Conservation (phyloP, 2,329 filamentous ascomycete species). For the Trichophyton mentagrophytes region DNA sequence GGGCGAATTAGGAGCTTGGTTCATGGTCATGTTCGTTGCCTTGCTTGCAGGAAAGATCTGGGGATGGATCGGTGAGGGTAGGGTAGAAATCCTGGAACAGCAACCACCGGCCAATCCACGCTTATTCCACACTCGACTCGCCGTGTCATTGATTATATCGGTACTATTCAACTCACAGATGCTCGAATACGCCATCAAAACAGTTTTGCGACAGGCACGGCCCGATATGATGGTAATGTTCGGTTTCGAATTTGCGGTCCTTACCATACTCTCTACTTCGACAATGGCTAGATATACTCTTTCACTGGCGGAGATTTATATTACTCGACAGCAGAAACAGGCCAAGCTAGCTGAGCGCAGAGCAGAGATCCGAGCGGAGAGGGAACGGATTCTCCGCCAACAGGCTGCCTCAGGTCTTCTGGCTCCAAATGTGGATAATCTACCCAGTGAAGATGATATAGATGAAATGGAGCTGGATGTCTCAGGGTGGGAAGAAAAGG, state of each 20-base stretch:
- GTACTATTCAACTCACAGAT: conserved; percentile 68
- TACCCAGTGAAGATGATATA: conserved; percentile 59
- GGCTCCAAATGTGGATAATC: conserved; percentile 25
- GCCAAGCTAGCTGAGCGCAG: conserved; percentile 56
- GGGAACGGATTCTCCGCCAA: conserved; percentile 35
- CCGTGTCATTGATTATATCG: conserved; percentile 64
- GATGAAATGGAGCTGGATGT: conserved; percentile 93
- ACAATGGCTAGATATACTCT: conserved; percentile 68
- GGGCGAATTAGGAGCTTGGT: conserved; percentile 87
- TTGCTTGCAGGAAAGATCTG: conserved; percentile 91
- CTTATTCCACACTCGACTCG: conserved; percentile 74
- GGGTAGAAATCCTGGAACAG: conserved; percentile 89
- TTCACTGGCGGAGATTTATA: conserved; percentile 61
- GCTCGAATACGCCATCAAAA: conserved; percentile 66
- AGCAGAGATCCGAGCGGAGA: conserved; percentile 48
- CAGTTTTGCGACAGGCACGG: conserved; percentile 74
- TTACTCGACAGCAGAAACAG: conserved; percentile 61
- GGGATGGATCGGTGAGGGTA: conserved; percentile 94
- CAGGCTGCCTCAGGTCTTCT: conserved; percentile 26
- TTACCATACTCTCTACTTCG: conserved; percentile 66
- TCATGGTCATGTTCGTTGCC: conserved; percentile 89
- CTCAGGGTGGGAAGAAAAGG: conserved; percentile 91
- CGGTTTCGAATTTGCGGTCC: conserved; percentile 87
- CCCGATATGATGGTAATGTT: conserved; percentile 99
- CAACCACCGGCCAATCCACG: conserved; percentile 81